Evolutionary conservation across 495 filamentous ascomycete species (phyloP), one percentile per base, ranked within the genome.

Genomic region (Neurospora sp.): DNA sequence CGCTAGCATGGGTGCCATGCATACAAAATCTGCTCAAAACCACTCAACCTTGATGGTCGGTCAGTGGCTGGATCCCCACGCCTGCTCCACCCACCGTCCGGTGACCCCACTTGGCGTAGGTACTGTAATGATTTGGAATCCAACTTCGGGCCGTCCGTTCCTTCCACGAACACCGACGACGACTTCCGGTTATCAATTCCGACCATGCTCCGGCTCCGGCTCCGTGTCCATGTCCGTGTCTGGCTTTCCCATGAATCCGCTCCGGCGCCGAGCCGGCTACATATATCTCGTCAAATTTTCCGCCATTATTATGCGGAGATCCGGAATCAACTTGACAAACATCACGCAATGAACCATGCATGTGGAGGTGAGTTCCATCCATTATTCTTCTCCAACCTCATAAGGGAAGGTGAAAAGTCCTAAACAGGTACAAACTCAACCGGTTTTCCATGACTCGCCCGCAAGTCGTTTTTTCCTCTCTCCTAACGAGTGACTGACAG

Each of bases 11-110:
- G 44, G 40, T 48, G 6, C 5, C 27, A 22, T 40, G 73, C 71
- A 74, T 76, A 37, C 35, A 37, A 79, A 80, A 79, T 73, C 53
- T 79, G 77, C 78, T 80, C 78, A 80, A 80, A 79, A 71, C 71
- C 72, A 59, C 78, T 74, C 78, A 77, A 18, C 20, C 69, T 61
- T 61, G 53, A 27, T 61, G 53, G 53, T 61, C 53, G 22, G 27
- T 61, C 53, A 18, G 53, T 61, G 53, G 53, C 53, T 61, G 53
- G 53, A 61, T 31, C 53, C 27, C 22, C 22, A 31, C 53, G 12
- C 53, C 12, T 61, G 53, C 53, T 61, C 53, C 53, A 61, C 27
- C 27, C 27, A 0, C 53, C 11, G 48, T 16, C 20, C 11, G 11
- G 11, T 27, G 27, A 9, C 27, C 53, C 53, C 53, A 61, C 27